Percentiles rank a stretch among this genome's conserved stretches.
phyloP scores from a whole-genome alignment of 768 basidiomycete genomes.

The Psilocybe subaeruginosa region DNA sequence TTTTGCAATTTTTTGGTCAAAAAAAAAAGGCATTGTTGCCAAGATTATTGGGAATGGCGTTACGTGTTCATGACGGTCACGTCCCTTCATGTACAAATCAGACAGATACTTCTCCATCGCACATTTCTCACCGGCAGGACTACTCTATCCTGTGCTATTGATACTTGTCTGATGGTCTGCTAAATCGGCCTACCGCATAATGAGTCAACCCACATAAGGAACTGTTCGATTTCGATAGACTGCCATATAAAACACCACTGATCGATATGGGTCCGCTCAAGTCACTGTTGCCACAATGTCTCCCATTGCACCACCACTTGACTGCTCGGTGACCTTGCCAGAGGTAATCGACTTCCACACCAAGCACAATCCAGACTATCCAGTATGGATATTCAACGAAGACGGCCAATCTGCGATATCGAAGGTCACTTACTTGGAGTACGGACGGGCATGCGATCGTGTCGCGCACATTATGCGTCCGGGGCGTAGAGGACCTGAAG shows the following conservation, averaged over 20 bases:
- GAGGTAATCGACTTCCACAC: slow-evolving; percentile 37
- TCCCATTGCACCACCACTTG: slow-evolving; percentile 26
- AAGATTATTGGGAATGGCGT: too few species aligned
- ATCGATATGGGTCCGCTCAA: not conserved
- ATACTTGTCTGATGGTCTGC: not conserved
- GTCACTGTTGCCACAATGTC: not conserved
- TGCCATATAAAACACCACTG: not conserved
- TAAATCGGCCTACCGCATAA: not conserved
- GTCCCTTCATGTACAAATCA: not conserved
- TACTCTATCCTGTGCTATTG: not conserved
- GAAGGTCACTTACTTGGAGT: slow-evolving; percentile 42
- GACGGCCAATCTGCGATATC: slow-evolving; percentile 20
- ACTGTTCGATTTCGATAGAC: not conserved
- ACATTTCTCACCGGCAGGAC: not conserved
- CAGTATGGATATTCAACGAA: slow-evolving; percentile 34
- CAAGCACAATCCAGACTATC: slow-evolving; percentile 32
- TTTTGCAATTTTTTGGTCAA: too few species aligned
- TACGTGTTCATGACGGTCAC: too few species aligned
- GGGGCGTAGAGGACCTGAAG: slow-evolving; percentile 29
- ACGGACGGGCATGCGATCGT: slow-evolving; percentile 46
- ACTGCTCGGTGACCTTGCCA: slow-evolving; percentile 34
- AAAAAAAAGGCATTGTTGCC: too few species aligned
- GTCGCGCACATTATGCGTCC: slow-evolving; percentile 42
- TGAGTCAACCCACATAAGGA: not conserved
- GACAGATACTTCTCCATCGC: not conserved